Evolutionary conservation across 176 grass and related monocot genomes (phyloP).

Genomic region (Oryza meridionalis): DNA sequence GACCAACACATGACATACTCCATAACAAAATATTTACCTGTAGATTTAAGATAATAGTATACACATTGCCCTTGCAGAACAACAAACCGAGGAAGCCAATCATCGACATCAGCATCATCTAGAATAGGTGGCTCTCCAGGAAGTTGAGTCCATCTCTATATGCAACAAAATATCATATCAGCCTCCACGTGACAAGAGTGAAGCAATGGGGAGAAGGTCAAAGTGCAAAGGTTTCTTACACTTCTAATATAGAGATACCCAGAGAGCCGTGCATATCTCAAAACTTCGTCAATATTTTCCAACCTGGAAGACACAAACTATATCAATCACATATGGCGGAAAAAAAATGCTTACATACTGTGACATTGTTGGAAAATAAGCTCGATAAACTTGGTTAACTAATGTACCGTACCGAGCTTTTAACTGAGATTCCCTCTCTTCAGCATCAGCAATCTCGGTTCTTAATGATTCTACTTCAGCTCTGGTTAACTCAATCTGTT

Average conservation of each 20-base stretch:
- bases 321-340: not conserved
- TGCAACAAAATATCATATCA: constrained; percentile 9
- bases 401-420: constrained; percentile 78
- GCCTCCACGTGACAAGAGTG: not conserved
- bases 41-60: constrained; percentile 92
- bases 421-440: constrained; percentile 82
- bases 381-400: not conserved
- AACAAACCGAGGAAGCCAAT: constrained; percentile 91
- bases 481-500: constrained; percentile 71
- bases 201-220: not conserved
- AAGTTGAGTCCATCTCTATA: constrained; percentile 83
- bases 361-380: not conserved
- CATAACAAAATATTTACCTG: constrained; percentile 50
- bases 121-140: constrained; percentile 96
- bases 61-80: constrained; percentile 86
- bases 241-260: constrained; percentile 92
- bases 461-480: constrained; percentile 78
- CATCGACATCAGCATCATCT: constrained; percentile 82
- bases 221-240: constrained; percentile 48
- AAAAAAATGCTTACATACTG: constrained; percentile 3
- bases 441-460: constrained; percentile 71
- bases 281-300: constrained; percentile 84
- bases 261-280: constrained; percentile 72
- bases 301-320: constrained; percentile 46
- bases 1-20: not conserved